Evolutionary conservation across 106 monocot genomes (phyloP).

Genomic region (Dendrobium nobile): DNA sequence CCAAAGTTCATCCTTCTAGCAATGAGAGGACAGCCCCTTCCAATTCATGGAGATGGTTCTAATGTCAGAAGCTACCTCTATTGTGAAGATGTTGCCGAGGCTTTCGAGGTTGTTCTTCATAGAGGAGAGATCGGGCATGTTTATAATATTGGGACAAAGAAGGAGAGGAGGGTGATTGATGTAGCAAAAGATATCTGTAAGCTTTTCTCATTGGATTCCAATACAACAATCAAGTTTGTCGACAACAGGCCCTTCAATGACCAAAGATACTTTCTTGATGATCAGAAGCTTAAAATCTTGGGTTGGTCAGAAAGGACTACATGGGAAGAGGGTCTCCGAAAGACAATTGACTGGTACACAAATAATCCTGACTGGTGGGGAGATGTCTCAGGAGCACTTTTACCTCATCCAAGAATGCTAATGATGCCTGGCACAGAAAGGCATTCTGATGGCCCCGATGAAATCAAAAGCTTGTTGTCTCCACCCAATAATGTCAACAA

Average conservation of each 20-base stretch:
- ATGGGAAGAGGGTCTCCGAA: conserved; percentile 27
- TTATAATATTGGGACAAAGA: conserved; percentile 32
- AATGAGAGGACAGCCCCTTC: conserved; percentile 22
- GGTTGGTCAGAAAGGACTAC: conserved; percentile 27
- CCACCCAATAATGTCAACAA: neutral
- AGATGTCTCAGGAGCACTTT: conserved; percentile 24
- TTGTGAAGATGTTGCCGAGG: conserved; percentile 33
- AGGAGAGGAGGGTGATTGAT: conserved; percentile 32
- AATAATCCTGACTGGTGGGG: conserved; percentile 30
- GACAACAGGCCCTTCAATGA: conserved; percentile 33
- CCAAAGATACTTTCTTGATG: conserved; percentile 32
- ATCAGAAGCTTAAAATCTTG: conserved; percentile 25
- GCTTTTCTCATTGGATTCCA: conserved; percentile 21
- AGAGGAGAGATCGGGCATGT: conserved; percentile 33
- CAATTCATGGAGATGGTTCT: conserved; percentile 32
- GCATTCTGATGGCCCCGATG: conserved; percentile 17
- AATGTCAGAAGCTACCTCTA: conserved; percentile 34
- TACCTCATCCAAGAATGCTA: conserved; percentile 28
- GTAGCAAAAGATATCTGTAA: conserved; percentile 34
- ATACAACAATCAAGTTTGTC: conserved; percentile 16
- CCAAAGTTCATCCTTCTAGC: conserved; percentile 32
- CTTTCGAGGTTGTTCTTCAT: conserved; percentile 36
- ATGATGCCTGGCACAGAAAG: conserved; percentile 28
- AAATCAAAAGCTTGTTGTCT: neutral
- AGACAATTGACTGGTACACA: conserved; percentile 31